Evolutionary conservation across 2,329 filamentous ascomycete genomes (phyloP).

Genomic region (Aspergillus proliferans): DNA sequence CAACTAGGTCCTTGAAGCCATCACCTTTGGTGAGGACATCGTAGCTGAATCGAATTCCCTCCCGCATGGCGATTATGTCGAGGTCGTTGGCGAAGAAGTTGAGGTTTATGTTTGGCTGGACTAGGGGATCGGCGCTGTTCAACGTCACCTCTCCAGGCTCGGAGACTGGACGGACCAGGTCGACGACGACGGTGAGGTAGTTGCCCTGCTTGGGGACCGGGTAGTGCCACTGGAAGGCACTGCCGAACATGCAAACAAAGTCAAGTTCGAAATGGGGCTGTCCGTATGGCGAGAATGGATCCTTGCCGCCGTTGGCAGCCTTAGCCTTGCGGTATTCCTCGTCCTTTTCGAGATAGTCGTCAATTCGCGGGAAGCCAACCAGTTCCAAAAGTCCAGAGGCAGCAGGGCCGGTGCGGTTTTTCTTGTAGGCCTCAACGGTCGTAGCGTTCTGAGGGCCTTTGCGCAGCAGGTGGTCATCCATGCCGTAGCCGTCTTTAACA

Average conservation of each 20-base stretch:
- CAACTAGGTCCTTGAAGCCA: conserved; percentile 40
- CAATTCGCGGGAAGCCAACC: background rate
- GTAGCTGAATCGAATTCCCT: conserved; percentile 49
- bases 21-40: conserved; percentile 51
- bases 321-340: background rate
- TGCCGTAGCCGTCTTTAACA: conserved; percentile 36
- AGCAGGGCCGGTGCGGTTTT: conserved; percentile 35
- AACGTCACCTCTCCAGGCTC: conserved; percentile 37
- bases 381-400: background rate
- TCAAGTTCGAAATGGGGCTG: conserved; percentile 49
- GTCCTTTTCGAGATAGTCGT: background rate
- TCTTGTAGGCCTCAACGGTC: conserved; percentile 30
- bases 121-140: conserved; percentile 27
- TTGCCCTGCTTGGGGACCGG: conserved; percentile 37
- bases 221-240: conserved; percentile 43
- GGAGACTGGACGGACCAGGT: conserved; percentile 41
- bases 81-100: conserved; percentile 44
- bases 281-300: background rate
- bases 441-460: conserved; percentile 27
- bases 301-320: background rate
- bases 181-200: conserved; percentile 50
- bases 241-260: conserved; percentile 53
- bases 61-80: conserved; percentile 50
- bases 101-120: conserved; percentile 33
- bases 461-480: conserved; percentile 36